A percentile compares a stretch with the other conserved stretches of the same genome.
Evolutionary conservation across 352 stramenopile species (phyloP).

Genomic region (Globisporangium ultimum): DNA sequence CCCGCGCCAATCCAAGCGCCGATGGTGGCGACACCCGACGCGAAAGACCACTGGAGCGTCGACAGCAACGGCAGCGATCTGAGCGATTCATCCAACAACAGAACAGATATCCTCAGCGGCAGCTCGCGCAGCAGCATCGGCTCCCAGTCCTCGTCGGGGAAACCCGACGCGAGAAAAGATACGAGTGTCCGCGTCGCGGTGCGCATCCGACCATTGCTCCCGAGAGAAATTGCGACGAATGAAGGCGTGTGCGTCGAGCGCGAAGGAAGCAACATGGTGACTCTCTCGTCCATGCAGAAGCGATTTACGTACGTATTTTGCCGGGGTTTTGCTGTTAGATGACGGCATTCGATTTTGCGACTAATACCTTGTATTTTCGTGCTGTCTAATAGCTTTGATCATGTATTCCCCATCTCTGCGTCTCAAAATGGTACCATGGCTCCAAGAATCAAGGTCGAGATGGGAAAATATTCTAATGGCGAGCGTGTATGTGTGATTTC

Average conservation of each 20-base stretch:
- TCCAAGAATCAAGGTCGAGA: background rate
- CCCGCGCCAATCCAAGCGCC: background rate
- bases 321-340: background rate
- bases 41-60: background rate
- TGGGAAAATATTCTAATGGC: background rate
- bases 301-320: slow-evolving; percentile 57
- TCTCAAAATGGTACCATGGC: slow-evolving; percentile 37
- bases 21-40: background rate
- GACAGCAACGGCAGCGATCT: background rate
- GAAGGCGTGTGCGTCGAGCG: slow-evolving; percentile 42
- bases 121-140: slow-evolving; percentile 14
- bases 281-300: slow-evolving; percentile 36
- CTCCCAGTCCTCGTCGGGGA: background rate
- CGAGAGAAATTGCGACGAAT: slow-evolving; percentile 64
- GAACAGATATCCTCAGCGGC: slow-evolving; percentile 10
- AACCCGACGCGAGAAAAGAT: slow-evolving; percentile 33
- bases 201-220: slow-evolving; percentile 73
- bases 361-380: background rate
- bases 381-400: slow-evolving; percentile 56
- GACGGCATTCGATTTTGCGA: background rate
- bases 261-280: slow-evolving; percentile 27
- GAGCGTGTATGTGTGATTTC: background rate
- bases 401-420: slow-evolving; percentile 63
- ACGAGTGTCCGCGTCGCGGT: slow-evolving; percentile 74
- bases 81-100: slow-evolving; percentile 7